Conservation (phyloP, 2,329 filamentous ascomycete genomes). For the Claviceps pusilla region DNA sequence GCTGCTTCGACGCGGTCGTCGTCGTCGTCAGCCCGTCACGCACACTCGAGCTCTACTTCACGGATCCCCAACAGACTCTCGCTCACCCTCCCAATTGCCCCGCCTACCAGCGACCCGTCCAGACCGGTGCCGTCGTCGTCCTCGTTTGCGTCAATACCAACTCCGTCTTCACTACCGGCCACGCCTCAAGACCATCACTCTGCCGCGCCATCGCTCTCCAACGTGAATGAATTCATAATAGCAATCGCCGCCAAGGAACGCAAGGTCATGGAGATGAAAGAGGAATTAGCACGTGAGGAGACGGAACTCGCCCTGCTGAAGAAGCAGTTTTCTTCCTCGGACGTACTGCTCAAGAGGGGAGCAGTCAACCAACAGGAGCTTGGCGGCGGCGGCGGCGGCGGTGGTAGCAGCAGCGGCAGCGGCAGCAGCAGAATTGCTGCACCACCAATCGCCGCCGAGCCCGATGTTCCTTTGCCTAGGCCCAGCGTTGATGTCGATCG, state of each 20-base stretch:
- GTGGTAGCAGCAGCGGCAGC: neutral
- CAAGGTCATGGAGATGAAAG: slow-evolving; percentile 74
- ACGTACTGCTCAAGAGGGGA: slow-evolving; percentile 60
- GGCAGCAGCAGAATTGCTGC: slow-evolving; percentile 1
- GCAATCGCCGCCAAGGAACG: slow-evolving; percentile 87
- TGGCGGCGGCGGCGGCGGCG: too few species aligned
- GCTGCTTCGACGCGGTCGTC: slow-evolving; percentile 18
- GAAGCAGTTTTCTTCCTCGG: slow-evolving; percentile 65
- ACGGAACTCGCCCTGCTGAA: slow-evolving; percentile 62
- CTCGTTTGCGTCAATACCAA: slow-evolving; percentile 15
- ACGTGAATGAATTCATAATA: slow-evolving; percentile 60
- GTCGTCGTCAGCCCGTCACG: slow-evolving; percentile 27
- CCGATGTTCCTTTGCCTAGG: slow-evolving; percentile 20
- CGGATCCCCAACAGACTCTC: slow-evolving; percentile 44
- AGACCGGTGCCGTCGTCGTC: slow-evolving; percentile 34
- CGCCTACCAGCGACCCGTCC: slow-evolving; percentile 35
- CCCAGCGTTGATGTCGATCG: slow-evolving; percentile 53
- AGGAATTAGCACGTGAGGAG: slow-evolving; percentile 78
- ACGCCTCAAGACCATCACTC: slow-evolving; percentile 33
- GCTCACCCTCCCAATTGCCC: slow-evolving; percentile 45
- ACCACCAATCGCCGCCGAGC: slow-evolving; percentile 9
- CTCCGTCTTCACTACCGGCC: slow-evolving; percentile 28
- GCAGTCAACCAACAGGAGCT: slow-evolving; percentile 13
- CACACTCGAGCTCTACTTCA: slow-evolving; percentile 38
- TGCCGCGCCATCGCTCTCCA: slow-evolving; percentile 29